Base-by-base conservation (phyloP, 257 asterid species). In the Nicotiana sylvestris region DNA sequence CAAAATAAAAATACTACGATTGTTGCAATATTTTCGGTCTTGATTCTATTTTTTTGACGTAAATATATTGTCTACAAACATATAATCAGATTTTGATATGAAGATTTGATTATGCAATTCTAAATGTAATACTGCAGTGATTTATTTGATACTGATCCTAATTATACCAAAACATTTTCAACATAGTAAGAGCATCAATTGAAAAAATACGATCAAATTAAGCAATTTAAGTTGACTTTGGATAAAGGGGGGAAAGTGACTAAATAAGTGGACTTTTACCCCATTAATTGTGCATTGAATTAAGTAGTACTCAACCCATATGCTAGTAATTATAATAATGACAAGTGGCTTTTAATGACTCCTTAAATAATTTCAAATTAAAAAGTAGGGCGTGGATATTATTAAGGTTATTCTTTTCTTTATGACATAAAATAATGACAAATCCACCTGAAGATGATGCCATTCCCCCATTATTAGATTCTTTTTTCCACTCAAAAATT, bases 381-480 rank as follows among this genome's bases (percentile, higher is more conserved):
- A 25, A 80, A 21, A 43, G 35, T n/a, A 21, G 9, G 35, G 21
- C 25, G 12, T 70, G 33, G 57, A 70, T 21, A 70, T 43, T 70
- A 70, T 43, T 70, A 70, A n/a, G 60, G 60, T 72, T 72, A 43
- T 70, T 70, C 60, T 21, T 69, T 21, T 70, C 21, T 39, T 43
- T 39, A n/a, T 4, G 33, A 70, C 11, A 43, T 70, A 0, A 18
- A 18, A 70, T 70, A 70, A 43, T 70, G 78, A 43, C 78, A 43
- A 43, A 72, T 12, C 60, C 78, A 72, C 78, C 78, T 72, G 78
- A 72, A 43, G 78, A 72, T 70, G 78, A 70, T 72, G 78, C 78
- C 32, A 43, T 18, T 21, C 57, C 78, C 78, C 60, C 78, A 43
- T 72, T 72, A 72, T 72, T 72, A 72, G 78, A 72, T 72, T 72